Percentiles rank a stretch among this genome's conserved stretches.
Evolutionary conservation across 805 yeast species (phyloP).

Genomic region (Candida montana): DNA sequence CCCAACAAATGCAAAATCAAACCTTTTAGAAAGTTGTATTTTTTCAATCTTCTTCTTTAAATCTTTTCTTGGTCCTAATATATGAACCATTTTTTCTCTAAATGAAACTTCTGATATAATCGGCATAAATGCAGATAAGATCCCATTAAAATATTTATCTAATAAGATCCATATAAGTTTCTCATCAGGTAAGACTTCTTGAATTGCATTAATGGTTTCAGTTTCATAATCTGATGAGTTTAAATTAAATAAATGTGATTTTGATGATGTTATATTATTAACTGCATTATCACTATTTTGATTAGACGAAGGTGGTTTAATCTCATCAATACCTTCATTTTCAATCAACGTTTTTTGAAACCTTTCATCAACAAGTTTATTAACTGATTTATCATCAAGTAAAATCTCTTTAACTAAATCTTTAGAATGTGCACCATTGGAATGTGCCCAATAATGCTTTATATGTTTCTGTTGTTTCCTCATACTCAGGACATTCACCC

Average conservation of each 20-base stretch:
- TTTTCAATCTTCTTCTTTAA: constrained; percentile 5
- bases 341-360: constrained; percentile 31
- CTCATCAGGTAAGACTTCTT: constrained; percentile 20
- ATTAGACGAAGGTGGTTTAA: constrained; percentile 9
- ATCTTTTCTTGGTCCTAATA: constrained; percentile 12
- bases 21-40: constrained; percentile 16
- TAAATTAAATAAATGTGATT: constrained; percentile 12
- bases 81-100: constrained; percentile 13
- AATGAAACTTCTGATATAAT: constrained; percentile 22
- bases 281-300: constrained; percentile 5
- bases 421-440: constrained; percentile 6
- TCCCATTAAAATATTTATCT: constrained; percentile 18
- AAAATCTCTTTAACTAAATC: constrained; percentile 19
- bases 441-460: constrained; percentile 5
- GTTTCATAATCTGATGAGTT: constrained; percentile 14
- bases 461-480: constrained; percentile 24
- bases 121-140: constrained; percentile 20
- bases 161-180: constrained; percentile 20
- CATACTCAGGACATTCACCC: constrained; percentile 21
- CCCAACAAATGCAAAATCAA: constrained; percentile 24
- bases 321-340: constrained; percentile 34
- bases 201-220: constrained; percentile 18
- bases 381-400: constrained; percentile 15
- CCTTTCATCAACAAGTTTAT: constrained; percentile 21
- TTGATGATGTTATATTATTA: constrained; percentile 5